phyloP scores from a whole-genome alignment of 2,329 filamentous ascomycete species.

The Periconia sp. region DNA sequence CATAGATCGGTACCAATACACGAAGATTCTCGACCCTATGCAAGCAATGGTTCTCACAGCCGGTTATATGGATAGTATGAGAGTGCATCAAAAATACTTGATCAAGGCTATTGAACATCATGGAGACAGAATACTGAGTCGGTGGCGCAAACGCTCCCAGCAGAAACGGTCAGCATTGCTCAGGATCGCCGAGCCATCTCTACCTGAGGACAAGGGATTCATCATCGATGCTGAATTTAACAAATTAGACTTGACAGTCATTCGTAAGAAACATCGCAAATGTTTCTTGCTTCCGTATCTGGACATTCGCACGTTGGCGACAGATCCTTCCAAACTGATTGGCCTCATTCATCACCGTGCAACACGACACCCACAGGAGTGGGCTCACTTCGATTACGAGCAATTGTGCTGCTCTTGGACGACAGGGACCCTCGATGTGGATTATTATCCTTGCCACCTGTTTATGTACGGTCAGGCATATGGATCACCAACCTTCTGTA shows the following conservation, averaged over 20 bases:
- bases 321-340: conserved; percentile 5
- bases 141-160: conserved; percentile 12
- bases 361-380: conserved; percentile 3
- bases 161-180: conserved; percentile 9
- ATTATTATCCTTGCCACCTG: conserved; percentile 6
- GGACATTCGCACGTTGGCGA: conserved; percentile 7
- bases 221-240: neutral
- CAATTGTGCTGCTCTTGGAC: conserved; percentile 1
- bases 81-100: conserved; percentile 4
- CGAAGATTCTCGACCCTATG: too few relatives aligned
- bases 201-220: conserved; percentile 8
- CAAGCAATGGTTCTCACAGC: too few relatives aligned
- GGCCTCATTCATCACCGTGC: conserved; percentile 10
- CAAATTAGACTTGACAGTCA: conserved; percentile 1
- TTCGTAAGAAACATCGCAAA: conserved; percentile 4
- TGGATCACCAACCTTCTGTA: conserved; percentile 12
- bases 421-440: conserved; percentile 7
- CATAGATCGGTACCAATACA: too few relatives aligned
- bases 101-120: neutral
- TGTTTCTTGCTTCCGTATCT: conserved; percentile 7
- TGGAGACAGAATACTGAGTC: conserved; percentile 12
- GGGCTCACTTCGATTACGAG: conserved; percentile 11
- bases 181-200: neutral
- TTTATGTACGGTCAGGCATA: conserved; percentile 9
- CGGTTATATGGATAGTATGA: neutral